Percentiles rank a stretch among this genome's conserved stretches.
Conservation (phyloP, 306 rosid species). For the Corylus americana region DNA sequence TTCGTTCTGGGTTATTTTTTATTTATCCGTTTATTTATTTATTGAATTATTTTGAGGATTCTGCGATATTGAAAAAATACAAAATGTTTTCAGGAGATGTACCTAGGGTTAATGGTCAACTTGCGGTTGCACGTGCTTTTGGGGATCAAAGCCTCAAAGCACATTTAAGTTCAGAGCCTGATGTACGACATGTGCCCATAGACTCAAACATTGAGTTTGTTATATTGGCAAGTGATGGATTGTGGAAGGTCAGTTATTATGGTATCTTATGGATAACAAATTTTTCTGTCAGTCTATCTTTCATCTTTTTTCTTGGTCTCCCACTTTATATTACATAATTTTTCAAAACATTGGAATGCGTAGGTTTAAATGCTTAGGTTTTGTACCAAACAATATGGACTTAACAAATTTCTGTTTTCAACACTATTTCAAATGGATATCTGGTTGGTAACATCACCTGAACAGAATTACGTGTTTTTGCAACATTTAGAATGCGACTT, state of each 20-base stretch:
- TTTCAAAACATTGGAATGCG: slow-evolving; percentile 1
- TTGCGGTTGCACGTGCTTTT: slow-evolving; percentile 29
- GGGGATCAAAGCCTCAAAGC: slow-evolving; percentile 24
- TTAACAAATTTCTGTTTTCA: neutral
- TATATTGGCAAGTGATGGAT: slow-evolving; percentile 25
- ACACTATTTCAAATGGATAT: neutral
- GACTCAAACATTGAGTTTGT: slow-evolving; percentile 7
- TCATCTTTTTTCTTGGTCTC: neutral
- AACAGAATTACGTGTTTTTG: neutral
- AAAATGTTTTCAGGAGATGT: slow-evolving; percentile 23
- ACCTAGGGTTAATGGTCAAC: slow-evolving; percentile 27
- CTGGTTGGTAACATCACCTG: neutral
- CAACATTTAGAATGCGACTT: neutral
- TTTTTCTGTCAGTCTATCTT: neutral
- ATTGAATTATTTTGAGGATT: neutral
- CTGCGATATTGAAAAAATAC: neutral
- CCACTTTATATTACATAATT: neutral
- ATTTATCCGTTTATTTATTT: neutral
- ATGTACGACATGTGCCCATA: slow-evolving; percentile 16
- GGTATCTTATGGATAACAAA: neutral
- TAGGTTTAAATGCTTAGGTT: slow-evolving; percentile 1
- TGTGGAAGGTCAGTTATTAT: slow-evolving; percentile 23
- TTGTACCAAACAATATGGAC: neutral
- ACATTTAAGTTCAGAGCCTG: slow-evolving; percentile 27
- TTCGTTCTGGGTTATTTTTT: neutral